phyloP scores from a whole-genome alignment of 805 yeast genomes.

The Ogataea nitratoaversa region DNA sequence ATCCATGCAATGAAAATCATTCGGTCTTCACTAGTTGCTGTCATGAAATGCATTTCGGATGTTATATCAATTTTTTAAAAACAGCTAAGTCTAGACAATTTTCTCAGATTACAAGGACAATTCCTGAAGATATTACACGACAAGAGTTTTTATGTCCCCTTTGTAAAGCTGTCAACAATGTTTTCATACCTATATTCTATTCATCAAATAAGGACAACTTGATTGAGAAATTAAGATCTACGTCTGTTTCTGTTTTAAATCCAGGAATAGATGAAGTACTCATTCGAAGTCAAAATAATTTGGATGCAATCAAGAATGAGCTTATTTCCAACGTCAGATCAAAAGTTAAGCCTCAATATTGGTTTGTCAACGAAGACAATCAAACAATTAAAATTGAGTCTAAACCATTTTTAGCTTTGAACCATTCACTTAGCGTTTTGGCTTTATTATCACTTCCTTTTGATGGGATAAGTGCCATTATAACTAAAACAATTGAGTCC shows the following conservation, averaged over 20 bases:
- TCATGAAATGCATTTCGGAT: constrained; percentile 85
- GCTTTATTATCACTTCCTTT: constrained; percentile 26
- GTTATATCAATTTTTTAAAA: constrained; percentile 62
- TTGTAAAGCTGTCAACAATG: constrained; percentile 81
- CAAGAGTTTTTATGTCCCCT: constrained; percentile 85
- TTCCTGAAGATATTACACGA: constrained; percentile 68
- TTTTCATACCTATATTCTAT: constrained; percentile 76
- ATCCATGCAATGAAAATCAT: constrained; percentile 36
- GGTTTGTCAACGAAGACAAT: constrained; percentile 25
- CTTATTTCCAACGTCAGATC: constrained; percentile 18
- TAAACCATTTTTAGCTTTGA: constrained; percentile 22
- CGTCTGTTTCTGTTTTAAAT: constrained; percentile 9
- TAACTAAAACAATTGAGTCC: constrained; percentile 58
- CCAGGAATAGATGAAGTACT: constrained; percentile 10
- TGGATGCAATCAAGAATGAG: constrained; percentile 19
- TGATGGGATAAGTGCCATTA: constrained; percentile 27
- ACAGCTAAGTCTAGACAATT: constrained; percentile 50
- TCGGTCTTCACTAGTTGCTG: constrained; percentile 76
- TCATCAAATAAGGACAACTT: constrained; percentile 35
- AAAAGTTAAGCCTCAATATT: constrained; percentile 22
- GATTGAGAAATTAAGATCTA: constrained; percentile 12
- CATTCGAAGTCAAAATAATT: neutral
- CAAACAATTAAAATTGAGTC: constrained; percentile 14
- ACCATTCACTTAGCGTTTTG: constrained; percentile 20
- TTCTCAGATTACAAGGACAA: constrained; percentile 74